Base-by-base conservation (phyloP, 2,329 filamentous ascomycete genomes). In the Orbilia brochopaga region DNA sequence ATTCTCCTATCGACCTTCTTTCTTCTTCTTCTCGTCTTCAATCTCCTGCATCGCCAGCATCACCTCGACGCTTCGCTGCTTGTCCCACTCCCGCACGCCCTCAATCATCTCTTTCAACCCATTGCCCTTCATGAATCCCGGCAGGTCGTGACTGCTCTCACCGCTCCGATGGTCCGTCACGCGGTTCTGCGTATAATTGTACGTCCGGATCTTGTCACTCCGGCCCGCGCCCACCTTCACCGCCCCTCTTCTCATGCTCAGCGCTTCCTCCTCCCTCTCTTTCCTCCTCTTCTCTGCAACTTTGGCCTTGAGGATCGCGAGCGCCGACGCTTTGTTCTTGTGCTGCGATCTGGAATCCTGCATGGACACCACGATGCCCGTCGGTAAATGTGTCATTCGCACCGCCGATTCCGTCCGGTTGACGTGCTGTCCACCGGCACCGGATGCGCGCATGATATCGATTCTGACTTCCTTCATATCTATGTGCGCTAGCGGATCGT, bases 391-490 rank as follows among this genome's bases (percentile, higher is more conserved):
- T 1, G 92, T 97, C 77, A 99, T 83, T 8, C 94, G 88, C 73
- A 99, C 90, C 2, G 94, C 94, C 30, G 91, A 96, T 81, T 99
- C 94, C 0, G 94, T 99, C 79, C 93, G 97, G 81, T 99, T 99
- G 78, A 99, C 94, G 80, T 99, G 94, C 81, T 99, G 94, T 0
- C 94, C 94, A 32, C 94, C 94, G 0, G 94, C 93, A 69, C 94
- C 94, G 51, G 91, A 84, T 0, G 94, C 92, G 15, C 92, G 86
- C 92, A 97, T 96, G 72, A 92, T 91, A 78, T 99, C 94, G 19
- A 86, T 83, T 57, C 85, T 85, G 23, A 99, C 91, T 69, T 99
- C 93, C 72, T 87, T 84, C 4, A 90, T 87, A 77, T 95, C 87
- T 69, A 99, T 84, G 81, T 92, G 96, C 81, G 96, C 97, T 78